Conservation (phyloP, 2,329 filamentous ascomycete species). For the Fusarium metavorans region DNA sequence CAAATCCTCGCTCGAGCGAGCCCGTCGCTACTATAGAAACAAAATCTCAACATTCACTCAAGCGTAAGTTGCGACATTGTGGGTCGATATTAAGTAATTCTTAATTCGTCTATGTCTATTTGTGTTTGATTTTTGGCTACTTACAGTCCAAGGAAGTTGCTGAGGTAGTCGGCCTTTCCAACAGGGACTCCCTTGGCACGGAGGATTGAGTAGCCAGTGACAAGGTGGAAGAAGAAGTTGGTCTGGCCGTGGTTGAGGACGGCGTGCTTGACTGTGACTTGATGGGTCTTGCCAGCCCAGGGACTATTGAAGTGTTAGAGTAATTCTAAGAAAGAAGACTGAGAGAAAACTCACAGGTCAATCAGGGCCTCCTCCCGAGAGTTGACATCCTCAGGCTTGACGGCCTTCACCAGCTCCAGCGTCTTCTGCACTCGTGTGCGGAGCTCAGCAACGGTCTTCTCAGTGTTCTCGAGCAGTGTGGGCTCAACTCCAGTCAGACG, state of each 20-base stretch:
- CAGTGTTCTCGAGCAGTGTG: constrained; percentile 12
- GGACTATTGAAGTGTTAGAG: background rate
- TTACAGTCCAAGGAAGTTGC: constrained; percentile 22
- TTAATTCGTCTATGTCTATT: constrained; percentile 1
- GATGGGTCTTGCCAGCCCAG: constrained; percentile 19
- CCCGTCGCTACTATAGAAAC: background rate
- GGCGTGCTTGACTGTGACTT: constrained; percentile 23
- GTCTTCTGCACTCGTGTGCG: constrained; percentile 31
- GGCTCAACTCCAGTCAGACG: constrained; percentile 34
- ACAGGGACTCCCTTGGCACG: constrained; percentile 34
- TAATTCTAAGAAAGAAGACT: background rate
- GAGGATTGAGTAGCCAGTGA: constrained; percentile 33
- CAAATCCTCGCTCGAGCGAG: background rate
- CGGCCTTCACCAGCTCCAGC: constrained; percentile 14
- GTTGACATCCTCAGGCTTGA: constrained; percentile 24
- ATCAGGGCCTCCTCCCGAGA: constrained; percentile 20
- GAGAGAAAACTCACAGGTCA: constrained; percentile 4
- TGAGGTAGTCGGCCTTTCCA: constrained; percentile 30
- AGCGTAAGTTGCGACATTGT: background rate
- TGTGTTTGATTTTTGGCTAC: background rate
- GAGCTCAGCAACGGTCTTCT: constrained; percentile 30
- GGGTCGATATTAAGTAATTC: background rate
- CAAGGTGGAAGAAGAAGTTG: constrained; percentile 36
- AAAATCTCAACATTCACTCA: background rate
- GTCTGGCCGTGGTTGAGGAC: constrained; percentile 23